Evolutionary conservation across 1,139 yeast genomes (phyloP).

Genomic region (Hyphopichia pseudoburtonii): DNA sequence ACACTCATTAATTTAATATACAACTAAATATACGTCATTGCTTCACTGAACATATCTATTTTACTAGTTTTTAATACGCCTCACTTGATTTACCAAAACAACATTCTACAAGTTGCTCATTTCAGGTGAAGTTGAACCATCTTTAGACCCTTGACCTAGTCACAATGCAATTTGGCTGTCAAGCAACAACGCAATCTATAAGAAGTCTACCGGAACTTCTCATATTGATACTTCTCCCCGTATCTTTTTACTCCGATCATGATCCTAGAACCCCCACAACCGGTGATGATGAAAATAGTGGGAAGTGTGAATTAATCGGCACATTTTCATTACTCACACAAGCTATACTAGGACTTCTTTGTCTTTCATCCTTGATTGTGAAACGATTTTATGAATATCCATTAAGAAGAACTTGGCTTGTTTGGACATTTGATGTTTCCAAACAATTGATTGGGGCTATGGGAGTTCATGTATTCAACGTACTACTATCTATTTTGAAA

Average conservation of each 20-base stretch:
- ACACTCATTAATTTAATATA: no score
- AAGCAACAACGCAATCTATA: not conserved
- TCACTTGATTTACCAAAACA: no score
- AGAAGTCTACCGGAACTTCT: constrained; percentile 8
- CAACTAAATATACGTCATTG: no score
- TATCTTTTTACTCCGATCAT: constrained; percentile 6
- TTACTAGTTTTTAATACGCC: no score
- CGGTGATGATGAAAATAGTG: constrained; percentile 13
- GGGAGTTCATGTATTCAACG: constrained; percentile 78
- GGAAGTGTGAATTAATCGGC: constrained; percentile 65
- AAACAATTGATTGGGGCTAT: constrained; percentile 88
- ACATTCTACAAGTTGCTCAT: no score
- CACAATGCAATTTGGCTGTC: constrained; percentile 5
- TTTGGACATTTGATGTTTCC: constrained; percentile 88
- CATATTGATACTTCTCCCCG: constrained; percentile 9
- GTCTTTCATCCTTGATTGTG: constrained; percentile 68
- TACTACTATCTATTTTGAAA: constrained; percentile 66
- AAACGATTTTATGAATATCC: constrained; percentile 83
- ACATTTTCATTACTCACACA: constrained; percentile 71
- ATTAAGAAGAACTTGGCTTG: constrained; percentile 74
- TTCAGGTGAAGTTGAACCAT: no score
- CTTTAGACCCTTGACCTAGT: no score
- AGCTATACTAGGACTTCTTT: constrained; percentile 66
- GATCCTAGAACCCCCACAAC: not conserved
- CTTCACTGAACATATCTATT: no score